Base-by-base conservation (phyloP, 495 filamentous ascomycete species). In the Podospora pseudoanserina region DNA sequence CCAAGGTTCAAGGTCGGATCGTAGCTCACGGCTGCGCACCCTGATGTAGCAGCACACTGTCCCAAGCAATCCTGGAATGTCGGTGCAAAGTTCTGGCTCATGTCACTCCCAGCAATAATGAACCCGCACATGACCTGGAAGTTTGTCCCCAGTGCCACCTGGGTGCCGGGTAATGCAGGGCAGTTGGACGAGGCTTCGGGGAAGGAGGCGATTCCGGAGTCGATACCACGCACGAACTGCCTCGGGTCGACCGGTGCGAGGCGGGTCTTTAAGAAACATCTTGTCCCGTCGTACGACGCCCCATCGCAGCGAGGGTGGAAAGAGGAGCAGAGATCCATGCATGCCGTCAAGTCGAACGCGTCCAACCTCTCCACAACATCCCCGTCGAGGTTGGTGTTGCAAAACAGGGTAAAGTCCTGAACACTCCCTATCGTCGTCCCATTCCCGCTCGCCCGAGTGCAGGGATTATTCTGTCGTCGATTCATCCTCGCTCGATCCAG, bases 221-320 rank as follows among this genome's bases (percentile, higher is more conserved):
- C 78, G 32, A 71, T 65, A 16, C 70, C 65, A 55, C 72, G 70
- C 4, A 71, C 66, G 3, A 68, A 66, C 11, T 71, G 75, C n/a
- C 23, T 58, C 34, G 71, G 70, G 2, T 65, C 39, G 2, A 63
- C 62, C 0, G 72, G 34, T 18, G 18, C 27, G 7, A 79, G 20
- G 2, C 71, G 70, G 28, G 68, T 62, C 44, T 64, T 67, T 13
- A 80, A 70, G 26, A 68, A 61, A 59, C 78, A 80, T 3, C 59
- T 59, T 1, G 59, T 61, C 16, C 70, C 71, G 44, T 70, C 71
- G 53, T 74, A 79, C 3, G 74, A 61, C 9, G 70, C 70, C 11
- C 62, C 78, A 5, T 80, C 78, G 63, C 78, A 80, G 60, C 70
- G 73, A 3, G 78, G 78, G 54, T 80, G 74, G 68, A 73, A 74